These are phyloP conservation scores for Chalciporus piperatus DNA, from an alignment of 768 basidiomycete species.

Conservation along the genomic window DNA sequence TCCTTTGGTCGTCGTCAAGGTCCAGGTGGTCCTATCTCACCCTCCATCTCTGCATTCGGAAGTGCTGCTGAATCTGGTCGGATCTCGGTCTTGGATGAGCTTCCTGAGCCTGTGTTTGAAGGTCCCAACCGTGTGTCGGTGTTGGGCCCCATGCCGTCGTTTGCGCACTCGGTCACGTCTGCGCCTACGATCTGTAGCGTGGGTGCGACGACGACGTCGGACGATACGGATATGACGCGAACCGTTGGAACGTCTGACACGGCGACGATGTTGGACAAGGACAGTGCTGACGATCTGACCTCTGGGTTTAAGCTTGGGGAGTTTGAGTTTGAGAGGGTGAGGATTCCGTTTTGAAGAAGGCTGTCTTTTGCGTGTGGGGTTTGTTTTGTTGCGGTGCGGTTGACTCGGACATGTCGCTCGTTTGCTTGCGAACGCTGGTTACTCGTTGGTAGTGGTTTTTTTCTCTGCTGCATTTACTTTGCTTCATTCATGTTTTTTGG, in stretches of 20 bases:
- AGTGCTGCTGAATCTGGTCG: conserved; percentile 15
- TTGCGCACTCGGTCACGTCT: conserved; percentile 21
- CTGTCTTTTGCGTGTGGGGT: not conserved
- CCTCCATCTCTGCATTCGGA: conserved; percentile 52
- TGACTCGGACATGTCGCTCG: too few relatives aligned
- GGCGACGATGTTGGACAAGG: conserved; percentile 4
- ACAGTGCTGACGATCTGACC: conserved; percentile 9
- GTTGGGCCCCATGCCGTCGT: conserved; percentile 34
- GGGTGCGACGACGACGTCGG: conserved; percentile 30
- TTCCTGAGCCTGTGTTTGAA: conserved; percentile 10
- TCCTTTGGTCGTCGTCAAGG: conserved; percentile 46
- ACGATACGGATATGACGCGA: conserved; percentile 28
- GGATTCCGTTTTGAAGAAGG: not conserved
- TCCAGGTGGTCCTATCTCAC: conserved; percentile 38
- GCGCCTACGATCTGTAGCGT: conserved; percentile 32
- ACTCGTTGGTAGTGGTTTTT: too few relatives aligned
- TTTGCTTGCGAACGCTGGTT: too few relatives aligned
- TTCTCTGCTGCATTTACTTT: too few relatives aligned
- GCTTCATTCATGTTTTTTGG: too few relatives aligned
- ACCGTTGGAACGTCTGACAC: conserved; percentile 22
- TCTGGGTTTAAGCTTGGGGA: conserved; percentile 13
- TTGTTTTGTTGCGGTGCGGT: too few relatives aligned
- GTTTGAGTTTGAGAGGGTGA: conserved; percentile 23
- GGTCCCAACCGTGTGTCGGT: conserved; percentile 25
- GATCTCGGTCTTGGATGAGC: conserved; percentile 23